Evolutionary conservation across 106 monocot genomes (phyloP).

Genomic region (Xerophyta viscosa): DNA sequence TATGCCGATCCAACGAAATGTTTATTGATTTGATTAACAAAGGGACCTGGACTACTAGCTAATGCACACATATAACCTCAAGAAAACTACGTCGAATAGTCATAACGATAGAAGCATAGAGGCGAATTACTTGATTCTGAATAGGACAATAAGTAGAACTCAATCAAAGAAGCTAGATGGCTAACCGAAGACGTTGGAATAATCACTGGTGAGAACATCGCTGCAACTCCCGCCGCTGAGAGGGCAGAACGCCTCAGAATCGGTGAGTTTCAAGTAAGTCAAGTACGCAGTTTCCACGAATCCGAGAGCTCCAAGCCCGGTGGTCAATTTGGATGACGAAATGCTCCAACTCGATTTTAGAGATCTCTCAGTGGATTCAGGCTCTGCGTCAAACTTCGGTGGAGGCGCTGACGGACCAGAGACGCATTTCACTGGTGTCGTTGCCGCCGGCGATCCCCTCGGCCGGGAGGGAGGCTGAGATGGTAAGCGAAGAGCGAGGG

Average conservation of each 20-base stretch:
- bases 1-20: no score
- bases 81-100: no score
- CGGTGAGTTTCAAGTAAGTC: slow-evolving; percentile 57
- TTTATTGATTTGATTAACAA: no score
- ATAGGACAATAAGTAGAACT: not conserved
- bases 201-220: slow-evolving; percentile 88
- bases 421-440: no score
- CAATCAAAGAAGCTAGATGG: not conserved
- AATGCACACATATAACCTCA: no score
- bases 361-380: slow-evolving; percentile 12
- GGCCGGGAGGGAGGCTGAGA: not conserved
- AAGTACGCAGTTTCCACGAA: slow-evolving; percentile 84
- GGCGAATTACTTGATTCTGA: no score
- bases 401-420: no score
- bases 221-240: slow-evolving; percentile 58
- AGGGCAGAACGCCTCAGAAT: slow-evolving; percentile 80
- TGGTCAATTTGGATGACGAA: slow-evolving; percentile 48
- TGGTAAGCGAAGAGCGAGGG: slow-evolving; percentile 12
- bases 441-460: slow-evolving; percentile 1
- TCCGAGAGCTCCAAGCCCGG: slow-evolving; percentile 64
- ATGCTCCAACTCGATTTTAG: slow-evolving; percentile 18
- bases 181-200: slow-evolving; percentile 67
- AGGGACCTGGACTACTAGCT: no score
- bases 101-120: no score
- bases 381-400: slow-evolving; percentile 10